Evolutionary conservation across 1,139 yeast genomes (phyloP).

Genomic region (Yamadazyma membranifaciens): DNA sequence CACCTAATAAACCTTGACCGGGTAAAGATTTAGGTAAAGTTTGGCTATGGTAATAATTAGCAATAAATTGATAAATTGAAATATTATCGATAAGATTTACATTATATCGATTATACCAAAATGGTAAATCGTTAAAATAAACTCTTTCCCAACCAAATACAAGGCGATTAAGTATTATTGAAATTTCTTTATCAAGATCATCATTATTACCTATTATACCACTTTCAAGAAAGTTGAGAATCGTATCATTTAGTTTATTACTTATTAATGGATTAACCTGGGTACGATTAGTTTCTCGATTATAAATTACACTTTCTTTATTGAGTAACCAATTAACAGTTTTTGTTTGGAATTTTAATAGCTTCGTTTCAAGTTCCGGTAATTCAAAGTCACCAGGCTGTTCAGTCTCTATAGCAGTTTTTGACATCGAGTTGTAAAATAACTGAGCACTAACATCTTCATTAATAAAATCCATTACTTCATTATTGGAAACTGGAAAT

Average conservation of each 20-base stretch:
- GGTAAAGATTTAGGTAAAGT: slow-evolving; percentile 23
- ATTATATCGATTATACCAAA: slow-evolving; percentile 52
- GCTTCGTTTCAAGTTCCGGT: slow-evolving; percentile 49
- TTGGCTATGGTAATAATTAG: slow-evolving; percentile 17
- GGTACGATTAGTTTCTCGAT: slow-evolving; percentile 25
- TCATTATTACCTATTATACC: neutral
- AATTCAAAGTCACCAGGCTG: slow-evolving; percentile 30
- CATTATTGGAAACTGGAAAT: neutral
- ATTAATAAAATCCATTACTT: slow-evolving; percentile 7
- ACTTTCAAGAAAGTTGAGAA: neutral
- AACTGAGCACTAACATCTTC: slow-evolving; percentile 16
- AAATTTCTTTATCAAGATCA: slow-evolving; percentile 14
- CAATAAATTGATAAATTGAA: slow-evolving; percentile 27
- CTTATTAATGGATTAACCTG: slow-evolving; percentile 18
- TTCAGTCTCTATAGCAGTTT: slow-evolving; percentile 21
- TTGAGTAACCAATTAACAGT: slow-evolving; percentile 65
- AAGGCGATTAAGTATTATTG: slow-evolving; percentile 30
- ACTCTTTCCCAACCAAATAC: slow-evolving; percentile 55
- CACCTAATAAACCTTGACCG: slow-evolving; percentile 75
- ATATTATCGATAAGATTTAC: slow-evolving; percentile 42
- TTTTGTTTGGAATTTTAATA: slow-evolving; percentile 59
- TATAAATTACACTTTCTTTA: slow-evolving; percentile 53
- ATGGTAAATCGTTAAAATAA: slow-evolving; percentile 12
- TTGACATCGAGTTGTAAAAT: slow-evolving; percentile 37
- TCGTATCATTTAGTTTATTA: slow-evolving; percentile 9